phyloP scores from a whole-genome alignment of 2,329 filamentous ascomycete species.

The Aspergillus sp. region DNA sequence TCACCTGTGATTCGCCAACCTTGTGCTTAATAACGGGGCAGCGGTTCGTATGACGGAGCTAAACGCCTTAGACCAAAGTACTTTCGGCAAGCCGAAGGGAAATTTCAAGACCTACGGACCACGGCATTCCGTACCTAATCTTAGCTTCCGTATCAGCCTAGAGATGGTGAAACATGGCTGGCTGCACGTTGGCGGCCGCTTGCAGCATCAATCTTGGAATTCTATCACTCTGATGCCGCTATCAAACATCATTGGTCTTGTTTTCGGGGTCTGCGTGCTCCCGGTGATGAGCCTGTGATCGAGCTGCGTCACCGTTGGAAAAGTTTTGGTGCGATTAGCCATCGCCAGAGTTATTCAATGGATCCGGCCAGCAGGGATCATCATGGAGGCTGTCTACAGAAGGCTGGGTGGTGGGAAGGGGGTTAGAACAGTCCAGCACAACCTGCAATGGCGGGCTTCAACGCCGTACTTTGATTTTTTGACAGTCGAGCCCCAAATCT shows the following conservation, averaged over 20 bases:
- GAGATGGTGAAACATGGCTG: constrained; percentile 5
- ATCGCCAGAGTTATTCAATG: background rate
- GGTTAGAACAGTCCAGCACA: background rate
- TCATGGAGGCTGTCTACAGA: background rate
- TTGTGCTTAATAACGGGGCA: constrained; percentile 21
- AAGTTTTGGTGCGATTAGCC: background rate
- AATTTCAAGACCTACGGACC: constrained; percentile 5
- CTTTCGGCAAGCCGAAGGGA: constrained; percentile 23
- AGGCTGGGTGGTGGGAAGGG: too few relatives aligned
- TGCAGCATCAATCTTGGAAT: background rate
- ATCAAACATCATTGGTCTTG: background rate
- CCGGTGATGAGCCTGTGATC: background rate
- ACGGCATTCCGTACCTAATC: constrained; percentile 21
- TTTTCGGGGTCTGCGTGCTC: background rate
- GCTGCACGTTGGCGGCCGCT: background rate
- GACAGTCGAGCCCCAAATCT: background rate
- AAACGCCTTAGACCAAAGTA: background rate
- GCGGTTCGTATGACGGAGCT: constrained; percentile 9
- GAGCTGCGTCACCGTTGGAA: background rate
- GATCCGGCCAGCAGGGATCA: background rate
- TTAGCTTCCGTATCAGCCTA: constrained; percentile 2
- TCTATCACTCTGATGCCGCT: background rate
- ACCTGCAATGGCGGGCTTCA: background rate
- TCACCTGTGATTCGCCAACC: constrained; percentile 12
- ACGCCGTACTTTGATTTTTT: background rate